These are phyloP conservation scores for Candida anutae DNA, from an alignment of 1,139 yeast genomes.

Conservation along the genomic window DNA sequence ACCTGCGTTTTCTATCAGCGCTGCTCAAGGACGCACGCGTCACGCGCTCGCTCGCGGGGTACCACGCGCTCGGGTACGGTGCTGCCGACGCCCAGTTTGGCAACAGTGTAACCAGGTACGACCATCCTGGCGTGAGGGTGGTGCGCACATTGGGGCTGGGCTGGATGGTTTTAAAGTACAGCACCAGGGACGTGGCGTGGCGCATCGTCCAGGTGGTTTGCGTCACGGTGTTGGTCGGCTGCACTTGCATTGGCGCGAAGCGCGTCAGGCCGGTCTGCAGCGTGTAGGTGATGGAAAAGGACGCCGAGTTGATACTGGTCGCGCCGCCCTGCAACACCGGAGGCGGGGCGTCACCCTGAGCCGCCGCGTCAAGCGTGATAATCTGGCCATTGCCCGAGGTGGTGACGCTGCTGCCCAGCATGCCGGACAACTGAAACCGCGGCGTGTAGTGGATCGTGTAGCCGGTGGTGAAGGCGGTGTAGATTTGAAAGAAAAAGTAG, in stretches of 20 bases:
- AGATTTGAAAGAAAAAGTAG: constrained; percentile 61
- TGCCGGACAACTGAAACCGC: constrained; percentile 57
- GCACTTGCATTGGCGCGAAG: constrained; percentile 88
- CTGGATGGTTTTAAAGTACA: constrained; percentile 37
- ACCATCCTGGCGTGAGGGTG: constrained; percentile 80
- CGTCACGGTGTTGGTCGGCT: constrained; percentile 68
- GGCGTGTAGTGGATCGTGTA: constrained; percentile 64
- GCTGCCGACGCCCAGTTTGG: constrained; percentile 64
- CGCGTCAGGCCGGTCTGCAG: constrained; percentile 66
- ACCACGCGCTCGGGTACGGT: constrained; percentile 50
- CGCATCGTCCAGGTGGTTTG: constrained; percentile 55
- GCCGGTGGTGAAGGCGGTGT: constrained; percentile 30
- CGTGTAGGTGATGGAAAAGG: constrained; percentile 52
- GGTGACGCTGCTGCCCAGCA: constrained; percentile 50
- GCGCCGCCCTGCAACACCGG: constrained; percentile 16
- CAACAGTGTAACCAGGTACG: constrained; percentile 57
- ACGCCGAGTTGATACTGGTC: constrained; percentile 22
- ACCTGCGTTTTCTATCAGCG: constrained; percentile 30
- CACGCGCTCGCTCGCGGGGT: constrained; percentile 34
- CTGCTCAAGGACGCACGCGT: constrained; percentile 30
- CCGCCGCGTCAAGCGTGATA: constrained; percentile 17
- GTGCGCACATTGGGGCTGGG: constrained; percentile 43
- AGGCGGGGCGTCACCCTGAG: constrained; percentile 38
- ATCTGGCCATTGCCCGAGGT: constrained; percentile 6
- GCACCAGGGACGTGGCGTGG: constrained; percentile 61